These are phyloP conservation scores for Thelonectria blattea DNA, from an alignment of 2,329 filamentous ascomycete genomes.

Conservation along the genomic window DNA sequence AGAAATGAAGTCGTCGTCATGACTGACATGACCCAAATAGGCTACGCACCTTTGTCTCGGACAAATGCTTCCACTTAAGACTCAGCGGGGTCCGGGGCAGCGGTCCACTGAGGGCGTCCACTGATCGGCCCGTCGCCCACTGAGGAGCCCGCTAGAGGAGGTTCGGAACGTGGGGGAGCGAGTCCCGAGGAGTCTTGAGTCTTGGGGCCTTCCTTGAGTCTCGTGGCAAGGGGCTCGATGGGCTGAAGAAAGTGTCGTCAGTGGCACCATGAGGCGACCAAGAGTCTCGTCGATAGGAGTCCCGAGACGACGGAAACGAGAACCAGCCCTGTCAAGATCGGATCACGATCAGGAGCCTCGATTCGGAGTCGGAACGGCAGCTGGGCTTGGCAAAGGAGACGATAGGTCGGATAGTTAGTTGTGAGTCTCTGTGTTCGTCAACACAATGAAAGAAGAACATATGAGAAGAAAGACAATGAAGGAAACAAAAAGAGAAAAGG, in stretches of 20 bases:
- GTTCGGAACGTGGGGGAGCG: too few relatives aligned
- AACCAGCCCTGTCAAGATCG: neutral
- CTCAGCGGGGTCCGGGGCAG: constrained; percentile 14
- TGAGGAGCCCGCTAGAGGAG: neutral
- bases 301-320: neutral
- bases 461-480: neutral
- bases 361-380: neutral
- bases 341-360: neutral
- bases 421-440: neutral
- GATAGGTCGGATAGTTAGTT: neutral
- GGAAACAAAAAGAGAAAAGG: neutral
- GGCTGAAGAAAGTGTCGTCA: neutral
- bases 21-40: too few relatives aligned
- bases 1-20: too few relatives aligned
- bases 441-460: neutral
- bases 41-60: constrained; percentile 5
- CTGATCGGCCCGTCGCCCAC: constrained; percentile 1
- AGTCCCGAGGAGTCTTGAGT: too few relatives aligned
- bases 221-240: too few relatives aligned
- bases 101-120: constrained; percentile 8
- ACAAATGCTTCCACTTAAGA: constrained; percentile 16
- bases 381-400: neutral
- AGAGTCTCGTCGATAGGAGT: neutral
- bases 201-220: too few relatives aligned
- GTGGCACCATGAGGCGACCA: neutral